Evolutionary conservation across 2,329 filamentous ascomycete species (phyloP).

Genomic region (Metarhizium humberi): DNA sequence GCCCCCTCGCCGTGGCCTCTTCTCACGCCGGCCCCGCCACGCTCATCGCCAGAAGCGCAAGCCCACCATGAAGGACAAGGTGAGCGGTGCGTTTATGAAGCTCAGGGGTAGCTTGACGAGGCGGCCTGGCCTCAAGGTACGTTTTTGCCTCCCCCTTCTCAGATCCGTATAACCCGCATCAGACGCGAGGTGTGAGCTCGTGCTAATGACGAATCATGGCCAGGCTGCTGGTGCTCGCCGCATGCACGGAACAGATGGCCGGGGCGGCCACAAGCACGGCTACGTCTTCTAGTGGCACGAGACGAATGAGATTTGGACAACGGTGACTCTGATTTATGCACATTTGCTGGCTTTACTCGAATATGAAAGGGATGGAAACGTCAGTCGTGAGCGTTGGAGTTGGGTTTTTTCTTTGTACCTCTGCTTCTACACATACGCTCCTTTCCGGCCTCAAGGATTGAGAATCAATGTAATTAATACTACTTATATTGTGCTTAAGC

Average conservation of each 20-base stretch:
- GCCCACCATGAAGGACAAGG: conserved; percentile 64
- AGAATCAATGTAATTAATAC: not conserved
- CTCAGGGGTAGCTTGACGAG: conserved; percentile 61
- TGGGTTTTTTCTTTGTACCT: not conserved
- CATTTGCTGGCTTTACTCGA: not conserved
- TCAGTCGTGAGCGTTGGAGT: not conserved
- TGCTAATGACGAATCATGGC: not conserved
- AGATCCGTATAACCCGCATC: not conserved
- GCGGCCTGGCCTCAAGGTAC: conserved; percentile 61
- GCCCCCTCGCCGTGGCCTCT: conserved; percentile 31
- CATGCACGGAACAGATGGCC: conserved; percentile 67
- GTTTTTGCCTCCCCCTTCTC: conserved; percentile 4
- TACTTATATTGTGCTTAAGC: not conserved
- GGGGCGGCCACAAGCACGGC: conserved; percentile 33
- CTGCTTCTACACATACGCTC: not conserved
- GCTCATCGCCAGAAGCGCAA: conserved; percentile 58
- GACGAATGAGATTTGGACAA: not conserved
- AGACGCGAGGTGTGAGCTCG: not conserved
- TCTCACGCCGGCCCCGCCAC: conserved; percentile 27
- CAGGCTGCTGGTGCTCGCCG: conserved; percentile 64
- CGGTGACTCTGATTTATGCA: not conserved
- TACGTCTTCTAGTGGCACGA: not conserved
- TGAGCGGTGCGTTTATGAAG: conserved; percentile 66
- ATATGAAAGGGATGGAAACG: not conserved
- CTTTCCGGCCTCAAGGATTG: not conserved